Evolutionary conservation across 768 basidiomycete genomes (phyloP), one percentile per base, ranked within the genome.

Genomic region (Calocera cornea): DNA sequence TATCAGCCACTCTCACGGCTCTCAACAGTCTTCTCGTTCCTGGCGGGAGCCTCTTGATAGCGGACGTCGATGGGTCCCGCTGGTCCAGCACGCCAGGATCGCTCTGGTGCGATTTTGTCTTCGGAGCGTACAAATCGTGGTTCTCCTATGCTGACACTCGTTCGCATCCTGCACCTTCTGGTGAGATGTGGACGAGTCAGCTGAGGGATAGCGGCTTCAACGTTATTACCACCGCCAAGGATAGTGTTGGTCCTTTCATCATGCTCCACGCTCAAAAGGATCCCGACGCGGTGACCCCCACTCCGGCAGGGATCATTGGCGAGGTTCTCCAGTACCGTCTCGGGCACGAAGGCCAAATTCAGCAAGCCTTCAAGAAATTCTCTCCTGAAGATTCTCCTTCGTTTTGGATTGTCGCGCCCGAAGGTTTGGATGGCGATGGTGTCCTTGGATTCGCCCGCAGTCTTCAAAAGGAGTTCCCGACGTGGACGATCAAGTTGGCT

Each of bases 381-480:
- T 47, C 44, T 47, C 44, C 64, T 14, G 65, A 66, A 50, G 14
- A 69, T 41, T 22, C 11, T 29, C 70, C 71, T 29, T 44, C 68
- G 1, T 34, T 78, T 27, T 77, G 77, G 77, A 70, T 79, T 34
- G 47, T 70, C 12, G 73, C 77, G 2, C 63, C 71, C n/a, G 67
- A 72, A 27, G 77, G 76, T 2, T 41, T 70, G 24, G 72, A 76
- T 65, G 77, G 77, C 7, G 74, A 72, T 33, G 74, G 74, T n/a
- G 74, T 74, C 0, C 65, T 71, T 19, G 79, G 79, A 1, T 72
- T 80, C 33, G 68, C 73, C 10, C 66, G 76, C 36, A 71, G 75
- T 8, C 69, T 78, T 16, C 69, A 73, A 1, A 72, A 72, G 41
- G 78, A 79, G 67, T 77, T 73, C 64, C 70, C 69, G 10, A 64